Percentiles rank a stretch among this genome's conserved stretches.
These are phyloP conservation scores for Gossypium thurberi DNA, from an alignment of 345 rosid genomes.

Conservation along the genomic window DNA sequence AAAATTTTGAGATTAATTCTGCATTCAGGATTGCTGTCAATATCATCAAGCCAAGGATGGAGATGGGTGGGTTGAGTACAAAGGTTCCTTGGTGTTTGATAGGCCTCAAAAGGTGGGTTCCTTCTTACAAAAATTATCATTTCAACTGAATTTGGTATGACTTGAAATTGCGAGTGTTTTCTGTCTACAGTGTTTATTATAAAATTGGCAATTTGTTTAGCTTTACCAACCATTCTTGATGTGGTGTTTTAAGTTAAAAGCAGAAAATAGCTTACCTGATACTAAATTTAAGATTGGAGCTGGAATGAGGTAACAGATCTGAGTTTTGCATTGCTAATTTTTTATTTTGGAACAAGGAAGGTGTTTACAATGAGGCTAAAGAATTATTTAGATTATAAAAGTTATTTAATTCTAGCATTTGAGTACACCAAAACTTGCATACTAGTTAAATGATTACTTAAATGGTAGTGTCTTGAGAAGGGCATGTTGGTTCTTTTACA, in stretches of 20 bases:
- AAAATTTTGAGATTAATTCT: constrained; percentile 10
- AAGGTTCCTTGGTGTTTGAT: constrained; percentile 80
- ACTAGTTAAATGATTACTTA: background rate
- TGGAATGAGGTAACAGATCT: background rate
- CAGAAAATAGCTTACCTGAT: background rate
- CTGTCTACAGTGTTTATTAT: background rate
- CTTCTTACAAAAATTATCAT: background rate
- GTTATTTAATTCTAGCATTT: background rate
- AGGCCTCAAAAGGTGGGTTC: constrained; percentile 64
- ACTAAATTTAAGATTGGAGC: background rate
- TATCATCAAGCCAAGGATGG: constrained; percentile 99
- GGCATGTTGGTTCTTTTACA: background rate
- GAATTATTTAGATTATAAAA: constrained; percentile 1
- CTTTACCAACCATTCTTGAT: background rate
- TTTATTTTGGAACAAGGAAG: background rate
- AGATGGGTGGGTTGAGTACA: constrained; percentile 98
- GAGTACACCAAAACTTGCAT: background rate
- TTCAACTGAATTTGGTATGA: background rate
- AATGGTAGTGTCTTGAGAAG: background rate
- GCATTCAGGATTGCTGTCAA: constrained; percentile 80
- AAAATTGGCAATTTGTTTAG: background rate
- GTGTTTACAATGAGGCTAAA: background rate
- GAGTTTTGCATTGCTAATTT: background rate
- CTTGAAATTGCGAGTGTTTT: background rate
- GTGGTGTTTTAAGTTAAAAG: background rate